Evolutionary conservation across 208 protist genomes (phyloP), one percentile per base, ranked within the genome.

Genomic region (Crithidia mellificae): DNA sequence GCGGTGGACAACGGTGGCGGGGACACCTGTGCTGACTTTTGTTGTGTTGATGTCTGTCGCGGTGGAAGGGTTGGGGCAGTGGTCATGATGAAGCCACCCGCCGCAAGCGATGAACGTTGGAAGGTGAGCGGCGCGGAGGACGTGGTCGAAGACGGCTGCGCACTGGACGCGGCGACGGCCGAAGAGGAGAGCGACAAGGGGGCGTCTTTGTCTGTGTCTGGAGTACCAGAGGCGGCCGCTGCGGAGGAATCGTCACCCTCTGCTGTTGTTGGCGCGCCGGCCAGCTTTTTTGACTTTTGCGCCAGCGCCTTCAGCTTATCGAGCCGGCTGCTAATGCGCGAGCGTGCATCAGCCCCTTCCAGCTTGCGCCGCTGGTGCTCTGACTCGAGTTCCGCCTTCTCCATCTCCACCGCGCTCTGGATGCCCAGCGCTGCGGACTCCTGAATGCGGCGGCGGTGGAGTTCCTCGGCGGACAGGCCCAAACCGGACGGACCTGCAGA

Each of bases 381-480:
- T 34, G 81, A 66, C 65, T 88, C 80, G n/a, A 90, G 73, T 0
- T 72, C 69, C 2, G 92, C 85, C 17, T 80, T 77, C 59, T 92
- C 77, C 68, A 92, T 68, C 6, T 83, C 71, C 62, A 95, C 72
- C 2, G 90, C 90, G 14, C 80, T 67, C 54, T 78, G 68, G 22
- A 95, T 81, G 30, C 90, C 90, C 25, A 90, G 50, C 24, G 83
- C 87, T 0, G 85, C 90, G 39, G 87, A 93, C 46, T 77, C 79
- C 29, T 78, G 78, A 19, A 95, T 72, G 12, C 90, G 87, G n/a
- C 70, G 73, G 22, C 70, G 77, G 63, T 92, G 86, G 15, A 95
- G 58, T 62, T 92, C 87, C 73, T 95, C 90, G 2, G 87, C 88
- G 24, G 81, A 83, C 6, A 91, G 57, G 25, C 72, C 72, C 47